Percentiles rank a stretch among this genome's conserved stretches.
Evolutionary conservation across 1,139 yeast species (phyloP).

Genomic region (Suhomyces bolitotheri): DNA sequence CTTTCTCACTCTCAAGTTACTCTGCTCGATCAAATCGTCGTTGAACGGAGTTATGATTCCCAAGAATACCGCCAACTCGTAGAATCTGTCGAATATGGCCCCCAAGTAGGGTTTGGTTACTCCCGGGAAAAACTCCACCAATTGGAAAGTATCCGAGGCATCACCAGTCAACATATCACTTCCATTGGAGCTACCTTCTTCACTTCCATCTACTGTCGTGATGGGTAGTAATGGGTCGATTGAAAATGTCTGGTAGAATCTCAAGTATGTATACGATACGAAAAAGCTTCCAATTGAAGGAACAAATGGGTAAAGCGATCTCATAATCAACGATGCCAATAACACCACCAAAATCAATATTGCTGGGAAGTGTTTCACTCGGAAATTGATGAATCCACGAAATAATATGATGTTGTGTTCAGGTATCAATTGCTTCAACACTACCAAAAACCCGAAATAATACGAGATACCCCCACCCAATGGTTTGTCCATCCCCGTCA

Average conservation of each 20-base stretch:
- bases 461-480: constrained; percentile 75
- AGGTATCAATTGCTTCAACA: constrained; percentile 84
- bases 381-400: constrained; percentile 60
- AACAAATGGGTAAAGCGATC: constrained; percentile 53
- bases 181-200: constrained; percentile 4
- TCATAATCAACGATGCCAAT: constrained; percentile 42
- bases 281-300: constrained; percentile 74
- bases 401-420: constrained; percentile 78
- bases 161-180: constrained; percentile 59
- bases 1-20: constrained; percentile 70
- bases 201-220: constrained; percentile 22
- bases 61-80: constrained; percentile 53
- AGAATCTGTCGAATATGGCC: constrained; percentile 54
- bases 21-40: constrained; percentile 68
- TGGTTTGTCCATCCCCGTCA: constrained; percentile 44
- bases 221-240: constrained; percentile 44
- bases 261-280: constrained; percentile 68
- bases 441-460: constrained; percentile 76
- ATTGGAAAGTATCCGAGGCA: constrained; percentile 85
- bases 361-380: constrained; percentile 76
- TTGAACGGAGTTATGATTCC: constrained; percentile 67
- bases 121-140: constrained; percentile 80
- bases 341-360: constrained; percentile 49
- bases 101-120: constrained; percentile 51
- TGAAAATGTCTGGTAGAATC: constrained; percentile 63